Evolutionary conservation across 2,329 filamentous ascomycete species (phyloP).

Genomic region (Hypoxylon sp.): DNA sequence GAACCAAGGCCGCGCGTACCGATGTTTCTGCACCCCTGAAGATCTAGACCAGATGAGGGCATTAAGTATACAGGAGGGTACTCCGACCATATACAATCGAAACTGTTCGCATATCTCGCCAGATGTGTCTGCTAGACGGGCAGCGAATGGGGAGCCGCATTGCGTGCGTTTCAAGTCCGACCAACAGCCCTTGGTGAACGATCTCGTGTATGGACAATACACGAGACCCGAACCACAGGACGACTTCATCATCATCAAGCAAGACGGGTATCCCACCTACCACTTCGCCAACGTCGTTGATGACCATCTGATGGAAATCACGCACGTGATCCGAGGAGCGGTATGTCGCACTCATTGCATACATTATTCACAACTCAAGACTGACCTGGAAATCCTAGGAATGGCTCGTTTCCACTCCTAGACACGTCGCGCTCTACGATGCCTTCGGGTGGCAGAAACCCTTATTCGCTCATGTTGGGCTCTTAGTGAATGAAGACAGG

Average conservation of each 20-base stretch:
- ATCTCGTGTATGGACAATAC: conserved; percentile 84
- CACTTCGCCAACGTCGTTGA: conserved; percentile 98
- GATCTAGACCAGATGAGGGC: conserved; percentile 77
- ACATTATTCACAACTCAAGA: background rate
- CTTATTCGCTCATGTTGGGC: conserved; percentile 83
- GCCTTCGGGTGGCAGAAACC: conserved; percentile 83
- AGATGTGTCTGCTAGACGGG: conserved; percentile 79
- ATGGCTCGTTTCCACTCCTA: conserved; percentile 96
- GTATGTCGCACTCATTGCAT: conserved; percentile 62
- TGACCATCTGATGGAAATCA: conserved; percentile 95
- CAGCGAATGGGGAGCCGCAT: conserved; percentile 77
- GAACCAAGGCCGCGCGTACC: conserved; percentile 81
- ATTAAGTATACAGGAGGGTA: conserved; percentile 68
- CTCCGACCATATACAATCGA: conserved; percentile 68
- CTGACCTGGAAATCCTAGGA: conserved; percentile 66
- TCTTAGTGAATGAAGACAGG: conserved; percentile 77
- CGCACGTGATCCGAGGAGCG: conserved; percentile 91
- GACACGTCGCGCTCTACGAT: conserved; percentile 77
- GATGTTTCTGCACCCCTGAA: conserved; percentile 89
- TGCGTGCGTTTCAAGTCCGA: conserved; percentile 83
- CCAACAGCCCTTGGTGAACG: conserved; percentile 74
- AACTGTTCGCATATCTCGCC: conserved; percentile 78
- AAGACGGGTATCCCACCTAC: conserved; percentile 93
- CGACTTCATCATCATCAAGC: conserved; percentile 92
- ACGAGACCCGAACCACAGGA: conserved; percentile 72